Evolutionary conservation across 805 yeast species (phyloP).

Genomic region (Lachancea kluyveri): DNA sequence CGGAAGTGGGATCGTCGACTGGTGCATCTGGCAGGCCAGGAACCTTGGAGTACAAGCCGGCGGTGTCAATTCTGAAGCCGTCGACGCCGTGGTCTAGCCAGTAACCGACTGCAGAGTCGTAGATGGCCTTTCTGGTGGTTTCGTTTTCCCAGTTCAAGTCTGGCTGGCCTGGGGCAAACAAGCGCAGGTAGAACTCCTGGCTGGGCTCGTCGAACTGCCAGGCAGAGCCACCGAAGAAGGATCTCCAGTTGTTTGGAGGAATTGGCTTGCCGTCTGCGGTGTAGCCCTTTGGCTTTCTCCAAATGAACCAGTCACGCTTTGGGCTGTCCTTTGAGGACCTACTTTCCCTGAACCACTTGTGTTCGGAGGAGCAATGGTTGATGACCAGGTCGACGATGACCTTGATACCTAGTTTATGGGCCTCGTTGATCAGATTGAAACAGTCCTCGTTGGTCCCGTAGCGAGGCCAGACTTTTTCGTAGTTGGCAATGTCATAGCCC

Average conservation of each 20-base stretch:
- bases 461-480: conserved; percentile 42
- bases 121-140: conserved; percentile 30
- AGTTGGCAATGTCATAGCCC: conserved; percentile 57
- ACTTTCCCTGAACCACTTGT: conserved; percentile 54
- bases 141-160: conserved; percentile 57
- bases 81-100: conserved; percentile 54
- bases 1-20: conserved; percentile 34
- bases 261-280: conserved; percentile 43
- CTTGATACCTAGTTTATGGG: conserved; percentile 45
- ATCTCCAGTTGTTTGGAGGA: conserved; percentile 54
- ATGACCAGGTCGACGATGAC: conserved; percentile 50
- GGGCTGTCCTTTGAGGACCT: conserved; percentile 44
- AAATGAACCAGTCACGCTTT: conserved; percentile 43
- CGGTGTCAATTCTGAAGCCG: conserved; percentile 55
- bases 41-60: conserved; percentile 46
- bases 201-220: conserved; percentile 52
- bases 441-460: conserved; percentile 52
- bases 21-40: conserved; percentile 45
- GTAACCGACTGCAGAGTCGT: conserved; percentile 41
- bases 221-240: conserved; percentile 48
- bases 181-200: conserved; percentile 47
- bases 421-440: conserved; percentile 41
- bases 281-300: conserved; percentile 45
- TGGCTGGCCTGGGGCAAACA: conserved; percentile 51
- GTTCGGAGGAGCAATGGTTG: conserved; percentile 52